Percentiles rank a stretch among this genome's conserved stretches.
Conservation (phyloP, 805 yeast genomes). For the Candida hungchunana region DNA sequence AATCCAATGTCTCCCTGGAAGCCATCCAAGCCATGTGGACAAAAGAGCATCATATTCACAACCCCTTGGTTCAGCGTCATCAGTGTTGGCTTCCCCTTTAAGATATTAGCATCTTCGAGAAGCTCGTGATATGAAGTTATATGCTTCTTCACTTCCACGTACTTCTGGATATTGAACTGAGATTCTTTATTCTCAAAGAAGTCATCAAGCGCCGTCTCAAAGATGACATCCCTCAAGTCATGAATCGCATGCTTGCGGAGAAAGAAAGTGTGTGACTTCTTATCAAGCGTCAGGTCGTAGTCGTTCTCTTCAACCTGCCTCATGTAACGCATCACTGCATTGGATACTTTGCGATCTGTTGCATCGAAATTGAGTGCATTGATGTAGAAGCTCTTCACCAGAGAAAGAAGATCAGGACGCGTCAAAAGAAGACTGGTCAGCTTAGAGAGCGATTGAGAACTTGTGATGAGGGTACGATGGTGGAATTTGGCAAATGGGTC, state of each 20-base stretch:
- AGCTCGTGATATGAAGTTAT: constrained; percentile 2
- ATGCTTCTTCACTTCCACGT: background rate
- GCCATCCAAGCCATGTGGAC: constrained; percentile 14
- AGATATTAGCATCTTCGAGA: constrained; percentile 1
- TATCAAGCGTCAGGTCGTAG: background rate
- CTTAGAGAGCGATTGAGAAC: constrained; percentile 1
- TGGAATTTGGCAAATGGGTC: background rate
- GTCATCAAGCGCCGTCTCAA: constrained; percentile 5
- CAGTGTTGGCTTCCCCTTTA: constrained; percentile 1
- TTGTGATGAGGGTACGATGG: constrained; percentile 9
- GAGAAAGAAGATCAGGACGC: constrained; percentile 3
- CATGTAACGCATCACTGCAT: constrained; percentile 3
- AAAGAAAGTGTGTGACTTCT: constrained; percentile 8
- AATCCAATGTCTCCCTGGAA: constrained; percentile 4
- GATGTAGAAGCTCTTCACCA: constrained; percentile 7
- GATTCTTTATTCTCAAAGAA: background rate
- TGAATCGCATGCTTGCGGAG: constrained; percentile 3
- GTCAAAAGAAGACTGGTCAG: constrained; percentile 5
- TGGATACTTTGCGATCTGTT: constrained; percentile 4
- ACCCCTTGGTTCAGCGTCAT: constrained; percentile 7
- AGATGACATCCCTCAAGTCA: constrained; percentile 2
- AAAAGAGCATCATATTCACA: constrained; percentile 13
- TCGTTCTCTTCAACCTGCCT: constrained; percentile 1
- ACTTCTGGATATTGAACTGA: constrained; percentile 4
- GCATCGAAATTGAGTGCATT: constrained; percentile 11